phyloP scores from a whole-genome alignment of 2,329 filamentous ascomycete genomes.

The Pyrenophora graminea region DNA sequence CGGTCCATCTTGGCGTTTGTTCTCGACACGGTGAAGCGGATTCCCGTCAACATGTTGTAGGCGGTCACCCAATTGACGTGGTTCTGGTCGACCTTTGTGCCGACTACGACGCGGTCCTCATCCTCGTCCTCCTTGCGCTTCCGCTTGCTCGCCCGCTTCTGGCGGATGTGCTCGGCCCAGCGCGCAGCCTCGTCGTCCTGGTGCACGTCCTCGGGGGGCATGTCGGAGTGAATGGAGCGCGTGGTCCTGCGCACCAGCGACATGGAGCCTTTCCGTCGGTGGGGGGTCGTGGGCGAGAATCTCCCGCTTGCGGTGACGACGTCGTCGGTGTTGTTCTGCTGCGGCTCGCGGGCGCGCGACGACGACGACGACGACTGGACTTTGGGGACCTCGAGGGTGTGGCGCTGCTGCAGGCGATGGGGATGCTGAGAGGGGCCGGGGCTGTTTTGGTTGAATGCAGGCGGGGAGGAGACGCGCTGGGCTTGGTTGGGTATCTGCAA shows the following conservation, averaged over 20 bases:
- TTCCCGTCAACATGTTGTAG: slow-evolving; percentile 99
- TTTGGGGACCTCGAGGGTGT: slow-evolving; percentile 87
- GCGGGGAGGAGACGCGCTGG: slow-evolving; percentile 66
- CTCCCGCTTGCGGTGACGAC: slow-evolving; percentile 73
- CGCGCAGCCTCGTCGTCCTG: slow-evolving; percentile 88
- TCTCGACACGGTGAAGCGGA: slow-evolving; percentile 92
- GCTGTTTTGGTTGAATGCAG: slow-evolving; percentile 57
- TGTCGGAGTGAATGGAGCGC: slow-evolving; percentile 81
- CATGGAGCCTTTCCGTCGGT: slow-evolving; percentile 77
- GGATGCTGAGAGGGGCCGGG: slow-evolving; percentile 57
- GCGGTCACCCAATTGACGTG: slow-evolving; percentile 97
- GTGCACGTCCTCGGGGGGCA: slow-evolving; percentile 78
- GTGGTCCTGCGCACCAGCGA: slow-evolving; percentile 80
- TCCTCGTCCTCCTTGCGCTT: slow-evolving; percentile 87
- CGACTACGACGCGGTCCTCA: slow-evolving; percentile 85
- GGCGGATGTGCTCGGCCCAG: slow-evolving; percentile 90
- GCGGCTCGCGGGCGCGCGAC: slow-evolving; percentile 68
- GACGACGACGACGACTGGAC: slow-evolving; percentile 50
- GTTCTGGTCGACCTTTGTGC: slow-evolving; percentile 95
- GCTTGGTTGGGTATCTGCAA: slow-evolving; percentile 44
- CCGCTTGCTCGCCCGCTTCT: slow-evolving; percentile 87
- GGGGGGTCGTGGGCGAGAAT: slow-evolving; percentile 72
- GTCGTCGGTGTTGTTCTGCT: slow-evolving; percentile 56
- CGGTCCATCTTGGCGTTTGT: slow-evolving; percentile 97
- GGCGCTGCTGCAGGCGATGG: slow-evolving; percentile 73